phyloP scores from a whole-genome alignment of 208 protist species.

The Leishmania mexicana region DNA sequence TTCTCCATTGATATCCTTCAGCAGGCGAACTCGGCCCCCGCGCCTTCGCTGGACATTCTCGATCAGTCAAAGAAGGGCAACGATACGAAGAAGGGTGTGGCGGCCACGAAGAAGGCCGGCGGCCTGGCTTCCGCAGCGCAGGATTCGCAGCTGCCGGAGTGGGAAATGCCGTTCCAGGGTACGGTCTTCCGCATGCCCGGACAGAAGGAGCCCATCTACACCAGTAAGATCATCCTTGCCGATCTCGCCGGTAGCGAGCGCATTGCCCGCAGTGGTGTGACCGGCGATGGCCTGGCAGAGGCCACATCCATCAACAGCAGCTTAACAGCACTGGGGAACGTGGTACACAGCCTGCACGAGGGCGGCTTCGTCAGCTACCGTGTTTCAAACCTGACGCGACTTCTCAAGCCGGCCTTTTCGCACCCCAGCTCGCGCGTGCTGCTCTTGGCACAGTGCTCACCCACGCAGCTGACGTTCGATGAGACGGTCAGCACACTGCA shows the following conservation, averaged over 20 bases:
- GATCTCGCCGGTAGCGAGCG: conserved; percentile 95
- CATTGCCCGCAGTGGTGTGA: conserved; percentile 61
- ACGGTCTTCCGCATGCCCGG: conserved; percentile 52
- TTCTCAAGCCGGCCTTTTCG: conserved; percentile 89
- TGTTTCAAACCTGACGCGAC: conserved; percentile 85
- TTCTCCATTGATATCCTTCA: conserved; percentile 92
- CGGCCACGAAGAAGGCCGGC: conserved; percentile 21
- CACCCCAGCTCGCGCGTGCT: conserved; percentile 75
- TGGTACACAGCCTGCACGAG: conserved; percentile 89
- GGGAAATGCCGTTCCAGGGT: conserved; percentile 86
- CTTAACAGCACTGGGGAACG: conserved; percentile 92
- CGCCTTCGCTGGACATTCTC: conserved; percentile 66
- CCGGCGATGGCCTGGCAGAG: conserved; percentile 80
- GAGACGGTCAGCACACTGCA: conserved; percentile 90
- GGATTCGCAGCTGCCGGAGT: conserved; percentile 28
- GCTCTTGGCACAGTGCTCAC: conserved; percentile 88
- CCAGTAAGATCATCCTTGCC: conserved; percentile 88
- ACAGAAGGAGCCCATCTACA: conserved; percentile 82
- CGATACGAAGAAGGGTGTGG: conserved; percentile 9
- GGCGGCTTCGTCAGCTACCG: conserved; percentile 88
- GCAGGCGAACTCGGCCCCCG: conserved; percentile 62
- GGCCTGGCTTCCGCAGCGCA: neutral
- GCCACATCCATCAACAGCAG: conserved; percentile 92
- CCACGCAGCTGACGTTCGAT: conserved; percentile 74
- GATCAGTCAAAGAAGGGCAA: conserved; percentile 43